phyloP scores from a whole-genome alignment of 805 yeast species.

The Hanseniaspora nectarophila region DNA sequence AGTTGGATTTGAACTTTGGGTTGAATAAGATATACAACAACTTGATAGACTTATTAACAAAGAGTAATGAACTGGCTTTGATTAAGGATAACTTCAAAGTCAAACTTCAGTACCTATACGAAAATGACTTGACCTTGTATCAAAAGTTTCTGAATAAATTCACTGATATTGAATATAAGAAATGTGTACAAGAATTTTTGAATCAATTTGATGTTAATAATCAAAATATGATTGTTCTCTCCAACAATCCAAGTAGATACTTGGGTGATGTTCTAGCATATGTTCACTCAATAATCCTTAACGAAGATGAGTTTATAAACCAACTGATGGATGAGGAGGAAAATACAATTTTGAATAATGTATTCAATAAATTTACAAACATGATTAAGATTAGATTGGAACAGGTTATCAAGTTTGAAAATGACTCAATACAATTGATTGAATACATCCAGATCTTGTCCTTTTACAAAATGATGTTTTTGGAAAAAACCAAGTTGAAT shows the following conservation, averaged over 20 bases:
- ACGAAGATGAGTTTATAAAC: constrained; percentile 69
- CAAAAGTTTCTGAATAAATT: constrained; percentile 50
- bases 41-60: constrained; percentile 27
- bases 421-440: constrained; percentile 42
- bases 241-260: constrained; percentile 70
- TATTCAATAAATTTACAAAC: constrained; percentile 29
- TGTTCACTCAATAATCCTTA: constrained; percentile 72
- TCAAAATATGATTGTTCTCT: constrained; percentile 43
- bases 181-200: constrained; percentile 54
- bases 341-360: constrained; percentile 23
- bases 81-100: constrained; percentile 24
- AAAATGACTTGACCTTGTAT: constrained; percentile 39
- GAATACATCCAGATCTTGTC: constrained; percentile 52
- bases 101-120: constrained; percentile 27
- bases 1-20: constrained; percentile 40
- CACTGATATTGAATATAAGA: constrained; percentile 56
- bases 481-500: constrained; percentile 26
- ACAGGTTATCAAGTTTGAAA: constrained; percentile 54
- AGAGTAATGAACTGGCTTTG: constrained; percentile 17
- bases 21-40: constrained; percentile 42
- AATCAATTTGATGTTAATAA: constrained; percentile 36
- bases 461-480: constrained; percentile 59
- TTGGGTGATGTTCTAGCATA: constrained; percentile 82
- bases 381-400: constrained; percentile 57
- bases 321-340: constrained; percentile 33